Conservation (phyloP, 805 yeast genomes). For the Ogataea ramenticola region DNA sequence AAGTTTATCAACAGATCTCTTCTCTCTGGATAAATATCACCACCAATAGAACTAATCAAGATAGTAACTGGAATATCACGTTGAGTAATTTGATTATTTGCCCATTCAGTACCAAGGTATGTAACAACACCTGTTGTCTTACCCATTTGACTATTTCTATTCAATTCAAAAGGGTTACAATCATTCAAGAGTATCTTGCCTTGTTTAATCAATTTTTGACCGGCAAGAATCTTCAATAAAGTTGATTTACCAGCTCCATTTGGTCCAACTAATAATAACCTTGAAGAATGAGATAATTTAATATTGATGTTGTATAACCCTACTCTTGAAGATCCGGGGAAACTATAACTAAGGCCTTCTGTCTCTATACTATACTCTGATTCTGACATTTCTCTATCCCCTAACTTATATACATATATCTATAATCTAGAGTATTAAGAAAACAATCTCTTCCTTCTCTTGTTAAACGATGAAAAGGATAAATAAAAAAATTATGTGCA, state of each 20-base stretch:
- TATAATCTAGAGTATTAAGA: too few relatives aligned
- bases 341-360: conserved; percentile 58
- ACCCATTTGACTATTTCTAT: conserved; percentile 10
- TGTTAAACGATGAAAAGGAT: too few relatives aligned
- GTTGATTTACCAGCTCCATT: conserved; percentile 98
- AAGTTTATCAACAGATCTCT: conserved; percentile 69
- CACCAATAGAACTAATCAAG: conserved; percentile 75
- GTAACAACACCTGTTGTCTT: conserved; percentile 32
- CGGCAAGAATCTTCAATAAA: conserved; percentile 74
- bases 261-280: conserved; percentile 82
- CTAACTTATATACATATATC: neutral
- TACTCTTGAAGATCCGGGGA: conserved; percentile 47
- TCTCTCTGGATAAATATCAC: conserved; percentile 62
- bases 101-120: conserved; percentile 97
- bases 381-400: neutral
- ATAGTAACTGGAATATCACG: conserved; percentile 85
- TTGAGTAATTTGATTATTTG: conserved; percentile 80
- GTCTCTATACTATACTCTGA: conserved; percentile 49
- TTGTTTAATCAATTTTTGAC: conserved; percentile 74
- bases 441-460: too few relatives aligned
- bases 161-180: conserved; percentile 65
- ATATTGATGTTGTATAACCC: conserved; percentile 64
- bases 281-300: conserved; percentile 58
- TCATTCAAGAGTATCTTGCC: conserved; percentile 76
- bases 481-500: too few relatives aligned